Evolutionary conservation across 2,329 filamentous ascomycete species (phyloP).

Genomic region (Leptosphaerulina australis): DNA sequence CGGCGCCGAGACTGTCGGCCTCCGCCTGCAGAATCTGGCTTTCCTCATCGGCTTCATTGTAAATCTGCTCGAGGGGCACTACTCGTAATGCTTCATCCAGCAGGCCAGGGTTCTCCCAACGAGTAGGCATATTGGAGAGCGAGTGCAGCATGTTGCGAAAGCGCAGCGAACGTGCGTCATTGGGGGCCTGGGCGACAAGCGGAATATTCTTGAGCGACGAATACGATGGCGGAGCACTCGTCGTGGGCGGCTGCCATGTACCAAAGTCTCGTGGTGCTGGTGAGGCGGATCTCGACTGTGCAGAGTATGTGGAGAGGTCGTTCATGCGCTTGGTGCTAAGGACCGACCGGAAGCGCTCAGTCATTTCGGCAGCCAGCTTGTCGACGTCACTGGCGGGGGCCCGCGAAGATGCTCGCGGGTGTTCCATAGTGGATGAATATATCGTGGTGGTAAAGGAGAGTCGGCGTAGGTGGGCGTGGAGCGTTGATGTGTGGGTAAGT

Average conservation of each 20-base stretch:
- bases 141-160: constrained; percentile 77
- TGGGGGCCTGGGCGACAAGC: constrained; percentile 75
- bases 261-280: constrained; percentile 59
- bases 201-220: constrained; percentile 68
- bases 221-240: constrained; percentile 62
- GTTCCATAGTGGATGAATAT: constrained; percentile 42
- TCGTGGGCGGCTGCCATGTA: constrained; percentile 45
- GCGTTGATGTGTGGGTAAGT: constrained; percentile 11
- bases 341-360: constrained; percentile 83
- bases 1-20: constrained; percentile 83
- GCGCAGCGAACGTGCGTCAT: constrained; percentile 55
- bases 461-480: constrained; percentile 18
- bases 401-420: constrained; percentile 40
- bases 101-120: constrained; percentile 95
- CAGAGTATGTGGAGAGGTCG: constrained; percentile 68
- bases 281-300: constrained; percentile 65
- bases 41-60: constrained; percentile 93
- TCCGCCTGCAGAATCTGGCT: constrained; percentile 84
- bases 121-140: constrained; percentile 84
- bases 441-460: constrained; percentile 21
- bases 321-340: constrained; percentile 87
- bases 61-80: constrained; percentile 89
- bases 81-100: constrained; percentile 88
- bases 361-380: constrained; percentile 71
- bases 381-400: constrained; percentile 39